A percentile compares a stretch with the other conserved stretches of the same genome.
Evolutionary conservation across 148 eudicot species (phyloP).

Genomic region (Oxyria digyna): DNA sequence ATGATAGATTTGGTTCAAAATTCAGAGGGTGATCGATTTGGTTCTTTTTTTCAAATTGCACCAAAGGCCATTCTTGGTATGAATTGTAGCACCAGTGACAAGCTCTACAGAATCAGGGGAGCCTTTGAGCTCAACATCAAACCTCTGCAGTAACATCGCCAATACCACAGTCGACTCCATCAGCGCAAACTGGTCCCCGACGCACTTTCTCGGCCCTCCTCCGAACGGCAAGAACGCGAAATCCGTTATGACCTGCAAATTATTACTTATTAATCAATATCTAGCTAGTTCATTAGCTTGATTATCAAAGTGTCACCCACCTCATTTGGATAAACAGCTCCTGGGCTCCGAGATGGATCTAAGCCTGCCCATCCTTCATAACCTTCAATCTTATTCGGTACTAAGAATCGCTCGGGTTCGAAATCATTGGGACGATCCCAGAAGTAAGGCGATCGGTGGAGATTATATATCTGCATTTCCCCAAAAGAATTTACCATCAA

Average conservation of each 20-base stretch:
- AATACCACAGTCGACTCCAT: constrained; percentile 91
- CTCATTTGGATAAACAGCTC: constrained; percentile 98
- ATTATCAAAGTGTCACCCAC: constrained; percentile 18
- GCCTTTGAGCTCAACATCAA: constrained; percentile 73
- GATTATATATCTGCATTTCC: constrained; percentile 70
- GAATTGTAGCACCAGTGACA: constrained; percentile 93
- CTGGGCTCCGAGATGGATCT: constrained; percentile 93
- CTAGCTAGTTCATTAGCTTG: too few relatives aligned
- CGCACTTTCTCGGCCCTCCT: constrained; percentile 93
- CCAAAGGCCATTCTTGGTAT: constrained; percentile 85
- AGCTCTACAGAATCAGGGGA: constrained; percentile 68
- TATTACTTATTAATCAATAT: neutral
- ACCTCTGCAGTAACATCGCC: constrained; percentile 73
- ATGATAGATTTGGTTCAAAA: too few relatives aligned
- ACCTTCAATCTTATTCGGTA: constrained; percentile 35
- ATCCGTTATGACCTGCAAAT: constrained; percentile 57
- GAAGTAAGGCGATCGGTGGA: constrained; percentile 89
- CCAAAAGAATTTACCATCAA: too few relatives aligned
- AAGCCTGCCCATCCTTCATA: constrained; percentile 93
- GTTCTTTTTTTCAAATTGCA: constrained; percentile 69
- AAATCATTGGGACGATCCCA: constrained; percentile 89
- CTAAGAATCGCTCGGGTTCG: constrained; percentile 80
- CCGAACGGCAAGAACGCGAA: constrained; percentile 93
- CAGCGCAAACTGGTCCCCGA: constrained; percentile 95
- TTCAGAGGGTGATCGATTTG: neutral